phyloP scores from a whole-genome alignment of 176 grass and related monocot species.

The Musa beccarii region DNA sequence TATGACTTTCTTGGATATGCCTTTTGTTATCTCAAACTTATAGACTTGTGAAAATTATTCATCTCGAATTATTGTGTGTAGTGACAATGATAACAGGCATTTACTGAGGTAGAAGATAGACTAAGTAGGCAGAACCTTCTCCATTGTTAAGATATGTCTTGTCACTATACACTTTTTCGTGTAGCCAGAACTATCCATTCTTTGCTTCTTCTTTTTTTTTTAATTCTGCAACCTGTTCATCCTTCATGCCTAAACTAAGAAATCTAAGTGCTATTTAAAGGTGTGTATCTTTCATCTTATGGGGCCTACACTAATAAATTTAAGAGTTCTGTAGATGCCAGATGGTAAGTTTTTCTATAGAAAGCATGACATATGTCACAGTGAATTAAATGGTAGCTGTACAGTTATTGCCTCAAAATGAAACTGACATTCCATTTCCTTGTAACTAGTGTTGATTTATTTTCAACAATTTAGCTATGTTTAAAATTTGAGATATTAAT shows the following conservation, averaged over 20 bases:
- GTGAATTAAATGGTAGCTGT: background rate
- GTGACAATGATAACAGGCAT: background rate
- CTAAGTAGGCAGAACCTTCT: background rate
- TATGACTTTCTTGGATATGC: too few relatives aligned
- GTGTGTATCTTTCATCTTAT: too few relatives aligned
- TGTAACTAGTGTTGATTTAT: background rate
- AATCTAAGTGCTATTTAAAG: too few relatives aligned
- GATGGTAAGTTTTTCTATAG: background rate
- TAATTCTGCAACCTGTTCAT: too few relatives aligned
- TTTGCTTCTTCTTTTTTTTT: too few relatives aligned
- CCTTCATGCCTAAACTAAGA: too few relatives aligned
- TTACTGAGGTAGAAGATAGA: background rate
- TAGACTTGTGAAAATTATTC: too few relatives aligned
- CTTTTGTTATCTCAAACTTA: too few relatives aligned
- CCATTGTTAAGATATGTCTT: background rate
- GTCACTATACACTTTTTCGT: too few relatives aligned
- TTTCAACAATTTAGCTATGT: background rate
- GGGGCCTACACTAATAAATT: too few relatives aligned
- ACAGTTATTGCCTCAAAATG: background rate
- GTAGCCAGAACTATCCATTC: too few relatives aligned
- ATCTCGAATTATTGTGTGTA: background rate
- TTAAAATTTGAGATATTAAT: constrained; percentile 6
- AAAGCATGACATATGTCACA: background rate
- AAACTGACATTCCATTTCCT: background rate
- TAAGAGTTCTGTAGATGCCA: too few relatives aligned